These are phyloP conservation scores for Piper longum DNA, from an alignment of 164 flowering plant genomes.

Conservation along the genomic window DNA sequence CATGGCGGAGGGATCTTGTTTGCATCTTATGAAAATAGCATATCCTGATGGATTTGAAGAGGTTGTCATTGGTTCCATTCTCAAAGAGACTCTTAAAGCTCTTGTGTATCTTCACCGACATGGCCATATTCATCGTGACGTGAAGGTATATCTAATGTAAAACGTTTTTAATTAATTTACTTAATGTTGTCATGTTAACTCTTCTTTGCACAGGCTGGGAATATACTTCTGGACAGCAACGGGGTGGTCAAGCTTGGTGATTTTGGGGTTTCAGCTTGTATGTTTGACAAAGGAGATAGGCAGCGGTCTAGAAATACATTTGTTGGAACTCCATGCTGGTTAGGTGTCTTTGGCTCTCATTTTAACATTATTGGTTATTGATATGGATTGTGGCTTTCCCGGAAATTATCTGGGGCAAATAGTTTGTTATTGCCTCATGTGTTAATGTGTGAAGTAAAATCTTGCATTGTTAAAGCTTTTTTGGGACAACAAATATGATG, in stretches of 20 bases:
- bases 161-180: not conserved
- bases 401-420: no score
- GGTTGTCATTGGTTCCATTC: slow-evolving; percentile 60
- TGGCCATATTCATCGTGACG: slow-evolving; percentile 97
- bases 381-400: no score
- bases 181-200: not conserved
- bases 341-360: slow-evolving; percentile 6
- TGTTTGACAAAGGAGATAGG: slow-evolving; percentile 94
- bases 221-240: slow-evolving; percentile 68
- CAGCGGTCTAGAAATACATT: slow-evolving; percentile 91
- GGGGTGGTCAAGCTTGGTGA: slow-evolving; percentile 90
- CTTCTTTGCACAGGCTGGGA: slow-evolving; percentile 66
- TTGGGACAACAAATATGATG: no score
- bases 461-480: no score
- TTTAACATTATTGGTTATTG: not conserved
- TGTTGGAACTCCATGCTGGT: slow-evolving; percentile 99
- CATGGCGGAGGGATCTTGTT: slow-evolving; percentile 98
- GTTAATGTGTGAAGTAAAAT: no score
- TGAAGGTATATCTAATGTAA: slow-evolving; percentile 45
- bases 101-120: slow-evolving; percentile 86
- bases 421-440: no score
- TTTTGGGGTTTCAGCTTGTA: slow-evolving; percentile 96
- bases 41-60: slow-evolving; percentile 95
- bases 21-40: slow-evolving; percentile 90
- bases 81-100: slow-evolving; percentile 91